Evolutionary conservation across 495 filamentous ascomycete genomes (phyloP), one percentile per base, ranked within the genome.

Genomic region (Penicillium antarcticum): DNA sequence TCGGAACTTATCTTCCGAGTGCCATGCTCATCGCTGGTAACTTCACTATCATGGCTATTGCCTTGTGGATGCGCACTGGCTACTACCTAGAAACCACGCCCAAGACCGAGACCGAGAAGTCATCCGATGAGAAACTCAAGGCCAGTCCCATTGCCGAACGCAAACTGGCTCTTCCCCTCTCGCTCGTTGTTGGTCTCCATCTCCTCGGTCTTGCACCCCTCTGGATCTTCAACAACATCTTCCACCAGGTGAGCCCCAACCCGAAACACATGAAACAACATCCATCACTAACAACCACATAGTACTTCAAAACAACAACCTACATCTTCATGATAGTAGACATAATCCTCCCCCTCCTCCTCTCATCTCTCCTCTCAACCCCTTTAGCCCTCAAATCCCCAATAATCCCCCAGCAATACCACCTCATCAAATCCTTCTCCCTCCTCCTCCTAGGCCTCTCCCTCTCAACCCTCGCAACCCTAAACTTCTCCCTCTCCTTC

Each of bases 1-100:
- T 98, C 53, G 94, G 94, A 16, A 98, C 94, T 1, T 98, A 98
- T 61, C 76, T 98, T 5, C 94, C 95, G 4, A 95, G 91, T 67
- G 94, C 92, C 6, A 97, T 98, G 95, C 70, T 97, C 23, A 80
- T 98, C 48, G 95, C 95, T 7, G 86, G 80, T 18, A 97, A 92
- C 64, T 97, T 97, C 55, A 95, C 88, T 16, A 92, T 98, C 72
- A 95, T 89, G 77, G 89, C 92, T 7, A 94, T 98, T 56, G 84
- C 86, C 5, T 71, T 97, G 24, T 98, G 94, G 94, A 77, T 96
- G 42, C 83, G 88, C 63, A 94, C 87, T 51, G 94, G 92, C 0
- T 75, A 70, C 46, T 59, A 52, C 71, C 78, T 58, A 34, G 52
- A 65, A 52, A 34, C 45, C 6, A 54, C 51, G 16, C 19, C 54